phyloP scores from a whole-genome alignment of 495 filamentous ascomycete species.

The Trichodelitschia bisporula region DNA sequence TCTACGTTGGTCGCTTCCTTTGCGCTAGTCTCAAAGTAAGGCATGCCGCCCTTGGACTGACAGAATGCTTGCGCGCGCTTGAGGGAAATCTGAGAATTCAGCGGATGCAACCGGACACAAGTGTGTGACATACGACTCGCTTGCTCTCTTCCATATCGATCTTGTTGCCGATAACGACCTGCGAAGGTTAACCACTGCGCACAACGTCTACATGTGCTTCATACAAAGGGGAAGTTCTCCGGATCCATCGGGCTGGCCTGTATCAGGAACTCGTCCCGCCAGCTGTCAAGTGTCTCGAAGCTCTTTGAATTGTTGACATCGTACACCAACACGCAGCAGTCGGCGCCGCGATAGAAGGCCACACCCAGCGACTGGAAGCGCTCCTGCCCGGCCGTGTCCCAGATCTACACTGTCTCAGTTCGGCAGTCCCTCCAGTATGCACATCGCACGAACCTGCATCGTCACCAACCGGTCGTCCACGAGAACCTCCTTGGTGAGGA shows the following conservation, averaged over 20 bases:
- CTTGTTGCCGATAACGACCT: constrained; percentile 95
- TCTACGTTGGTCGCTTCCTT: constrained; percentile 98
- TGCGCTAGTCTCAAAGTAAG: constrained; percentile 97
- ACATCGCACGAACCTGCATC: constrained; percentile 57
- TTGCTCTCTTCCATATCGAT: constrained; percentile 97
- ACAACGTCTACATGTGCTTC: constrained; percentile 11
- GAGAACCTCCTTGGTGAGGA: constrained; percentile 92
- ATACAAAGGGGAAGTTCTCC: constrained; percentile 92
- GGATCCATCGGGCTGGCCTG: constrained; percentile 91
- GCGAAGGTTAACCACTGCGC: constrained; percentile 1
- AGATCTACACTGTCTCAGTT: constrained; percentile 36
- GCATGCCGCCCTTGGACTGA: constrained; percentile 87
- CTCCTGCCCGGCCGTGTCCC: constrained; percentile 97
- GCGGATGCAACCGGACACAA: too few species aligned
- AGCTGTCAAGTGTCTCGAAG: constrained; percentile 94
- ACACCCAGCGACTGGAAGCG: constrained; percentile 94
- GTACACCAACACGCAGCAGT: constrained; percentile 96
- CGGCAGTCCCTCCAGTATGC: constrained; percentile 5
- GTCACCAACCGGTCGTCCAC: constrained; percentile 94
- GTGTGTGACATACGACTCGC: constrained; percentile 36
- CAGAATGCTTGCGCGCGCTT: constrained; percentile 95
- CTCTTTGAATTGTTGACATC: constrained; percentile 98
- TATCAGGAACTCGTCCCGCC: constrained; percentile 96
- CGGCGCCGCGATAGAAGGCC: constrained; percentile 92
- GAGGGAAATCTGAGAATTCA: constrained; percentile 66